Base-by-base conservation (phyloP, 225 moss, liverwort and hornwort species). In the Rhytidiadelphus loreus region DNA sequence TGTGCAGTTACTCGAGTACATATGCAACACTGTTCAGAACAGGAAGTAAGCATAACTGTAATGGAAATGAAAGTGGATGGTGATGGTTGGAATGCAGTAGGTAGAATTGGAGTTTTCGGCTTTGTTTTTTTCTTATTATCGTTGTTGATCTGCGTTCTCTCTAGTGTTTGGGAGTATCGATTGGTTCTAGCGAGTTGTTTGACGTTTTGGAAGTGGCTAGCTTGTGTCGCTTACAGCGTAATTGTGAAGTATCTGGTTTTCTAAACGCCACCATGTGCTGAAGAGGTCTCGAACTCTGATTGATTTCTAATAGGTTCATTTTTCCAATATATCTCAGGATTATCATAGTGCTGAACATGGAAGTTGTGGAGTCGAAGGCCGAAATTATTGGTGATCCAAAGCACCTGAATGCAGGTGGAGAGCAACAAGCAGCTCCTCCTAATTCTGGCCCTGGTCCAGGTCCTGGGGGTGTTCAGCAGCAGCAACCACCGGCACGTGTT, bases 301-400 rank as follows among this genome's bases (percentile, higher is more conserved):
- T 33, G n/a, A 53, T 35, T 37, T 55, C 75, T 88, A 68, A 91
- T 44, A 28, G 68, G 10, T 57, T 80, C 25, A 32, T 57, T 33
- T 58, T 39, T 83, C 41, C 41, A 58, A 39, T 80, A 6, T 70
- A 43, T 79, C 58, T 85, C 93, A 97, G 97, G 83, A 99, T 99
- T 60, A 99, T 99, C 53, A 99, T 99, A 85, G 97, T 99, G 68
- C 89, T 99, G 57, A 99, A 97, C 86, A 99, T 99, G 98, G 96
- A 95, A 69, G 91, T 99, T 71, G 91, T 96, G 90, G 94, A 95
- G 87, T 88, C 94, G 21, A 89, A 91, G 55, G 95, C 95, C 39
- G 98, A 97, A 59, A 95, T 96, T 33, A 91, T 97, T 48, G 98
- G 98, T 57, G 96, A 99, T 86, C 98, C 97, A 3, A 92, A 93